Conservation (phyloP, 1,139 yeast genomes). For the Eremothecium gossypii region DNA sequence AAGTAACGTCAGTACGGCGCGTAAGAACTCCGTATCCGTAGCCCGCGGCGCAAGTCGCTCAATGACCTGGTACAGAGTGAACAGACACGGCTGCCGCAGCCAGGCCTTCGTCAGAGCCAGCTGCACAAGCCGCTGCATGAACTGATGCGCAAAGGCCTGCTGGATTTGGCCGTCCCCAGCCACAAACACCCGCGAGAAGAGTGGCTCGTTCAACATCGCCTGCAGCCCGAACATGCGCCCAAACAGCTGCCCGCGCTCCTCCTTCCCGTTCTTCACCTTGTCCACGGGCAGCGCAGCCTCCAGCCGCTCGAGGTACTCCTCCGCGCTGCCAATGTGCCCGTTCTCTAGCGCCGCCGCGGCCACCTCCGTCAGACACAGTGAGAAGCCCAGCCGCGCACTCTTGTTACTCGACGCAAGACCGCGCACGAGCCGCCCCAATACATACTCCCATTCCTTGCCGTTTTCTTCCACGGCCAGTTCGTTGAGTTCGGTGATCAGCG, state of each 20-base stretch:
- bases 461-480: constrained; percentile 30
- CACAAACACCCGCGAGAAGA: constrained; percentile 32
- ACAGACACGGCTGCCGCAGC: constrained; percentile 77
- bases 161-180: constrained; percentile 20
- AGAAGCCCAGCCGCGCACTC: constrained; percentile 78
- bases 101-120: constrained; percentile 64
- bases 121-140: constrained; percentile 43
- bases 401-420: constrained; percentile 80
- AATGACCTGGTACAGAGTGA: constrained; percentile 53
- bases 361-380: constrained; percentile 78
- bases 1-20: constrained; percentile 33
- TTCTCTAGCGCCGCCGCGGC: constrained; percentile 36
- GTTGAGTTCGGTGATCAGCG: constrained; percentile 49
- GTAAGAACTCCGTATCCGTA: constrained; percentile 23
- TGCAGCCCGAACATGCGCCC: constrained; percentile 84
- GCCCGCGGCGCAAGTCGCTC: constrained; percentile 24
- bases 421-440: constrained; percentile 63
- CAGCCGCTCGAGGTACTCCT: constrained; percentile 22
- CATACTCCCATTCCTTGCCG: constrained; percentile 69
- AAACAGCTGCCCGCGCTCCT: constrained; percentile 69
- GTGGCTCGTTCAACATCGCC: constrained; percentile 51
- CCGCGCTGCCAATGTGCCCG: constrained; percentile 30
- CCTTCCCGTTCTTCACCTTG: constrained; percentile 59
- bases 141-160: constrained; percentile 31
- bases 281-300: constrained; percentile 33